A percentile compares a stretch with the other conserved stretches of the same genome.
These are phyloP conservation scores for Macroventuria anomochaeta DNA, from an alignment of 2,329 filamentous ascomycete genomes.

Conservation along the genomic window DNA sequence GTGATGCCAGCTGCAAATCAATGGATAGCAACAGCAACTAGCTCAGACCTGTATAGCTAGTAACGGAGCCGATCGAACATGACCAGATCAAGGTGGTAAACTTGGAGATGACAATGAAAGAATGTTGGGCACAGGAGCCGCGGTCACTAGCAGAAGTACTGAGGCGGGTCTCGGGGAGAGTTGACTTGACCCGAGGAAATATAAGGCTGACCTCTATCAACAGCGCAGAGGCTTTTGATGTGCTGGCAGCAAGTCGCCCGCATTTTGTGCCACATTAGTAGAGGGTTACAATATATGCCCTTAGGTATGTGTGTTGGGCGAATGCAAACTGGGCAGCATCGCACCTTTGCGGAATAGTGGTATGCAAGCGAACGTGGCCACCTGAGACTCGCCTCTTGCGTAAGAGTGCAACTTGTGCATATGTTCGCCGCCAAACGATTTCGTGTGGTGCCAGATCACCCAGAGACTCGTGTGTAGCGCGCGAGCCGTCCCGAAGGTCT, in stretches of 20 bases:
- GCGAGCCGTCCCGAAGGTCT: conserved; percentile 45
- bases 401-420: conserved; percentile 37
- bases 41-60: conserved; percentile 36
- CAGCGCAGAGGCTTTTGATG: conserved; percentile 47
- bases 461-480: conserved; percentile 33
- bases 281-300: conserved; percentile 46
- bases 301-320: conserved; percentile 48
- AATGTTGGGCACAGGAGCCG: conserved; percentile 39
- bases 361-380: conserved; percentile 49
- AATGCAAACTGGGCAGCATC: conserved; percentile 48
- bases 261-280: conserved; percentile 48
- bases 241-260: conserved; percentile 49
- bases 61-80: conserved; percentile 26
- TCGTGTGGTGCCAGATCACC: conserved; percentile 50
- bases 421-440: conserved; percentile 43
- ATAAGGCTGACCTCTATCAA: conserved; percentile 38
- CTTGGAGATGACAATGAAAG: conserved; percentile 33
- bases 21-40: conserved; percentile 21
- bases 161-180: conserved; percentile 27
- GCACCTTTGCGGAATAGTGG: conserved; percentile 45
- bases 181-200: conserved; percentile 17
- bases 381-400: conserved; percentile 44
- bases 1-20: conserved; percentile 23
- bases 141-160: conserved; percentile 45
- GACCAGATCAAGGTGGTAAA: conserved; percentile 31